Conservation (phyloP, 306 rosid species). For the Cyamopsis tetragonoloba region DNA sequence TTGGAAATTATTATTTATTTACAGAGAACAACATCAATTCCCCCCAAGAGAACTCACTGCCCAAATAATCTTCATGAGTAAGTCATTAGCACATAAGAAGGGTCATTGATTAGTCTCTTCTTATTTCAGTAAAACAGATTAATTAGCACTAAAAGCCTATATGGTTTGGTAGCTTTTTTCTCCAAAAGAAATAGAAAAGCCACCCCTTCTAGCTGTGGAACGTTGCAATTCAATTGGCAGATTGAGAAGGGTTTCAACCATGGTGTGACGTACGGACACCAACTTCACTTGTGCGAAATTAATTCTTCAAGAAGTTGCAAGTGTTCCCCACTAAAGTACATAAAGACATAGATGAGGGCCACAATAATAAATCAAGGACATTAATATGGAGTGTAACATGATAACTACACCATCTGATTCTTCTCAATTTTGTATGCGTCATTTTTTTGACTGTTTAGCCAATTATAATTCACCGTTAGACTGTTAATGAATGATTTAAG, state of each 20-base stretch:
- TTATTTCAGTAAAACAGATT: not conserved
- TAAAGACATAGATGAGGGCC: not conserved
- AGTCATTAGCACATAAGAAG: too few species aligned
- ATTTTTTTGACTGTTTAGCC: too few species aligned
- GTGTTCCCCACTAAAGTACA: constrained; percentile 21
- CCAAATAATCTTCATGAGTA: too few species aligned
- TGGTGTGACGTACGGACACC: constrained; percentile 11
- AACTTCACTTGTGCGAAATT: not conserved
- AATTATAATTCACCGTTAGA: too few species aligned
- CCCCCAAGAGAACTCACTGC: too few species aligned
- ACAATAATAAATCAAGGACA: not conserved
- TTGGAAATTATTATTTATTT: too few species aligned
- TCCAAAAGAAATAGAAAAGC: not conserved
- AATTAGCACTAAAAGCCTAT: not conserved
- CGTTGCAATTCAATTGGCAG: not conserved
- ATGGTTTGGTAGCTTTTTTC: not conserved
- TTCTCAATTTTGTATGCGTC: too few species aligned
- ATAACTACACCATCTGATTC: too few species aligned
- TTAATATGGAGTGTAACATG: not conserved
- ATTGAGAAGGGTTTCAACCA: too few species aligned
- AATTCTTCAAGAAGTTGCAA: not conserved
- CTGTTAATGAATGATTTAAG: too few species aligned
- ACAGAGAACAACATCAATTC: too few species aligned
- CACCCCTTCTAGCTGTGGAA: not conserved
- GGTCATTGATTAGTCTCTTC: not conserved